Conservation (phyloP, 2,329 filamentous ascomycete species). For the Fusarium succisae region DNA sequence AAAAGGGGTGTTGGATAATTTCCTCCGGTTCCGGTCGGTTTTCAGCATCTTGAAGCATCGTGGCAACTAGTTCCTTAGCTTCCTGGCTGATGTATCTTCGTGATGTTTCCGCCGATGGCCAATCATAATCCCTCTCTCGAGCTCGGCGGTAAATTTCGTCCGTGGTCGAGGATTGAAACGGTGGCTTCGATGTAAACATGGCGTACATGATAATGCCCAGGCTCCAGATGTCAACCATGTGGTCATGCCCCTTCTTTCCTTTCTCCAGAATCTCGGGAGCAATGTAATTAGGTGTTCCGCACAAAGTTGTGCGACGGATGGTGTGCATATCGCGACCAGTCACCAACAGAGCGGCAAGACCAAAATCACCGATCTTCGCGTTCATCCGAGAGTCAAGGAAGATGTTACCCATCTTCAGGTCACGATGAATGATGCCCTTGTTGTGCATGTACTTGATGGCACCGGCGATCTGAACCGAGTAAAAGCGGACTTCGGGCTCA, state of each 20-base stretch:
- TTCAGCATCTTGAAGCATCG: constrained; percentile 79
- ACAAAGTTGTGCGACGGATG: constrained; percentile 88
- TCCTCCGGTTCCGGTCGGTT: constrained; percentile 77
- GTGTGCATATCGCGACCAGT: constrained; percentile 90
- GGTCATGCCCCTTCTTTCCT: constrained; percentile 92
- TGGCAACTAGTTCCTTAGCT: constrained; percentile 80
- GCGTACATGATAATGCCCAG: constrained; percentile 98
- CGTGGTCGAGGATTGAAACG: constrained; percentile 91
- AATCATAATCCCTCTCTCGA: constrained; percentile 78
- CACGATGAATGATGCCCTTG: constrained; percentile 94
- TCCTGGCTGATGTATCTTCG: constrained; percentile 78
- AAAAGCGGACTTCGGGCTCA: constrained; percentile 92
- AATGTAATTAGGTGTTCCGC: constrained; percentile 98
- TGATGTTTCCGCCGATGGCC: constrained; percentile 73
- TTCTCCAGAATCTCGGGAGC: constrained; percentile 96
- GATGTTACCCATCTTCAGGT: constrained; percentile 97
- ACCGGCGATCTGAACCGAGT: constrained; percentile 93
- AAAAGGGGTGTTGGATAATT: constrained; percentile 84
- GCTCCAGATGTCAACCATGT: constrained; percentile 99
- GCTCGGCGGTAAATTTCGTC: constrained; percentile 85
- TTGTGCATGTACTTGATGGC: constrained; percentile 98
- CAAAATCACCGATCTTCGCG: constrained; percentile 97
- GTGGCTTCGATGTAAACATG: constrained; percentile 94
- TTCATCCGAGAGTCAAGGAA: constrained; percentile 97
- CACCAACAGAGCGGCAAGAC: constrained; percentile 88